Evolutionary conservation across 2,329 filamentous ascomycete species (phyloP).

Genomic region (Fonsecaea multimorphosa): DNA sequence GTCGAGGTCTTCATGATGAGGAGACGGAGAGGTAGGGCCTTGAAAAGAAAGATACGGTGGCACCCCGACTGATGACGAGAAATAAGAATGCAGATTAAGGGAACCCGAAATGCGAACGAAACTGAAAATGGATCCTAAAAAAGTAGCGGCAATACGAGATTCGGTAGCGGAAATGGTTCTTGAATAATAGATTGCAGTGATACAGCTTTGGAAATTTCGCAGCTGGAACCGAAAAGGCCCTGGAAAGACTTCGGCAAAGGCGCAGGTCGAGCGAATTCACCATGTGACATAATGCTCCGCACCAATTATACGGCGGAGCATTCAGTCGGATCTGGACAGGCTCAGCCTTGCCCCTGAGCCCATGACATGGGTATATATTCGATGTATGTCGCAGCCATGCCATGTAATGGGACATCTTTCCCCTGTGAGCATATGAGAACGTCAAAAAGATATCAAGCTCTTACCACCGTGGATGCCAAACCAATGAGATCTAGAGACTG

Average conservation of each 20-base stretch:
- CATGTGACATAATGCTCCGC: neutral
- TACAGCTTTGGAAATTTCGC: slow-evolving; percentile 7
- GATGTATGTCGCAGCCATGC: too few relatives aligned
- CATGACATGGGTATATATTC: too few relatives aligned
- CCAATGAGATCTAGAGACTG: too few relatives aligned
- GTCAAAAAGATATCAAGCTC: too few relatives aligned
- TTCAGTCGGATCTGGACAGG: neutral
- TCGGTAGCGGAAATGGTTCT: neutral
- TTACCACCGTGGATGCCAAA: too few relatives aligned
- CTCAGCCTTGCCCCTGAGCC: slow-evolving; percentile 8
- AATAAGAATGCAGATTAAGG: neutral
- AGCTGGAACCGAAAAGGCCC: slow-evolving; percentile 2
- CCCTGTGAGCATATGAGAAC: too few relatives aligned
- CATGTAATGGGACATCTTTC: too few relatives aligned
- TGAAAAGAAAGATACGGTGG: neutral
- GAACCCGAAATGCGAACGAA: neutral
- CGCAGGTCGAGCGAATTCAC: neutral
- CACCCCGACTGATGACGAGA: neutral
- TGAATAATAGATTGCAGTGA: neutral
- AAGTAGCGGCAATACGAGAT: neutral
- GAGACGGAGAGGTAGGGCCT: neutral
- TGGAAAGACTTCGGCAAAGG: neutral
- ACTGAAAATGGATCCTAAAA: slow-evolving; percentile 2
- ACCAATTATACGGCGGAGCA: neutral
- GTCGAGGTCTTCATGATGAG: slow-evolving; percentile 56